Conservation (phyloP, 371 early-diverging fungal species). For the Apophysomyces elegans region DNA sequence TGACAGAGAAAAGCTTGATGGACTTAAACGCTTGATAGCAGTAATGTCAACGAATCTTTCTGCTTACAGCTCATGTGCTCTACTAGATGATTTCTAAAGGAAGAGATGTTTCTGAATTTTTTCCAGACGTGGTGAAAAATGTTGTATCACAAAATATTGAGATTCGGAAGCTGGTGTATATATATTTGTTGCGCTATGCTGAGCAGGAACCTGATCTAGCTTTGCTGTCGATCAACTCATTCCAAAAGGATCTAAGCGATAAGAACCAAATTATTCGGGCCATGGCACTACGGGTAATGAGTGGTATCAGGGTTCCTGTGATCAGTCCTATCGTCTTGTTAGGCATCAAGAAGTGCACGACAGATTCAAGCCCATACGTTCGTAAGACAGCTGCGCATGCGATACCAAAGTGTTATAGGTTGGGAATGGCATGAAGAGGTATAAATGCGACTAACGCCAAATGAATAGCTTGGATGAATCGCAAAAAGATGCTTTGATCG, state of each 20-base stretch:
- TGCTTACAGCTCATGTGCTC: background rate
- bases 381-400: constrained; percentile 93
- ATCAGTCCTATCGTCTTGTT: constrained; percentile 90
- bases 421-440: background rate
- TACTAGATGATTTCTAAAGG: constrained; percentile 89
- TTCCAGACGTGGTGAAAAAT: constrained; percentile 96
- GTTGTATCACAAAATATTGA: constrained; percentile 91
- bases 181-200: constrained; percentile 91
- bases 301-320: constrained; percentile 89
- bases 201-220: constrained; percentile 95
- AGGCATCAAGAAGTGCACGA: constrained; percentile 84
- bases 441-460: background rate
- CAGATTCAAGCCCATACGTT: constrained; percentile 92
- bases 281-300: constrained; percentile 95
- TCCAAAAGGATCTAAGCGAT: constrained; percentile 96
- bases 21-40: constrained; percentile 88
- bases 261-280: constrained; percentile 91
- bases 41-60: constrained; percentile 44
- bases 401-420: constrained; percentile 84
- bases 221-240: constrained; percentile 93
- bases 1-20: constrained; percentile 92
- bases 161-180: constrained; percentile 93
- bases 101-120: constrained; percentile 89
- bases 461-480: constrained; percentile 73
- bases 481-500: constrained; percentile 77